Percentiles rank a stretch among this genome's conserved stretches.
Evolutionary conservation across 306 rosid genomes (phyloP).

Genomic region (Crotalaria pallida): DNA sequence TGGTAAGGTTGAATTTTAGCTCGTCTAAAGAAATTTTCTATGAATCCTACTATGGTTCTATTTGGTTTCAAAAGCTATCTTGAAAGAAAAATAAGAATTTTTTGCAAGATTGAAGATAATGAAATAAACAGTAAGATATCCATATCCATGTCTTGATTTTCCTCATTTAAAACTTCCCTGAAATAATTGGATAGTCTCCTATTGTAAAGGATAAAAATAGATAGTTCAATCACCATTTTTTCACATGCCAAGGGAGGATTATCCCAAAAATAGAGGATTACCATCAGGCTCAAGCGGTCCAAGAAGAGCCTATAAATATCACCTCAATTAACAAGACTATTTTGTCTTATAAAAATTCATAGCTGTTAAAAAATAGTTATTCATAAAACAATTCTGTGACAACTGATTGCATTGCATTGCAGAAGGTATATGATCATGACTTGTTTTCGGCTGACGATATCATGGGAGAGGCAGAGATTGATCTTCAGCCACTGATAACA

Average conservation of each 20-base stretch:
- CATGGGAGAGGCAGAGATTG: conserved; percentile 99
- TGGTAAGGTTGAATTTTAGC: conserved; percentile 51
- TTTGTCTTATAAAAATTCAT: no score
- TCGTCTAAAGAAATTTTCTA: not conserved
- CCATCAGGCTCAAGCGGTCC: no score
- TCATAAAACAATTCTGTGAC: not conserved
- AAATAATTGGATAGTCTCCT: not conserved
- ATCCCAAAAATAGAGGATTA: no score
- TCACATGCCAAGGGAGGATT: not conserved
- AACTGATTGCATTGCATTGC: conserved; percentile 30
- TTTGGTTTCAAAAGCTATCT: not conserved
- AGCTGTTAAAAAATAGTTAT: no score
- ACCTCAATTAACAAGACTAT: no score
- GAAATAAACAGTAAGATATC: not conserved
- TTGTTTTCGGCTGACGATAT: conserved; percentile 87
- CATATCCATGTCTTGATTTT: not conserved
- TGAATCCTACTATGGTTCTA: not conserved
- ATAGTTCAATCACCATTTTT: not conserved
- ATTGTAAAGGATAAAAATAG: not conserved
- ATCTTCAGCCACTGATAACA: conserved; percentile 92
- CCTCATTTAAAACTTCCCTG: not conserved
- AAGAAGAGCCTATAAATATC: no score
- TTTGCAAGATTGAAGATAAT: not conserved
- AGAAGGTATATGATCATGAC: conserved; percentile 87
- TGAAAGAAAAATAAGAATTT: not conserved